Evolutionary conservation across 345 rosid genomes (phyloP).

Genomic region (Gossypioides kirkii): DNA sequence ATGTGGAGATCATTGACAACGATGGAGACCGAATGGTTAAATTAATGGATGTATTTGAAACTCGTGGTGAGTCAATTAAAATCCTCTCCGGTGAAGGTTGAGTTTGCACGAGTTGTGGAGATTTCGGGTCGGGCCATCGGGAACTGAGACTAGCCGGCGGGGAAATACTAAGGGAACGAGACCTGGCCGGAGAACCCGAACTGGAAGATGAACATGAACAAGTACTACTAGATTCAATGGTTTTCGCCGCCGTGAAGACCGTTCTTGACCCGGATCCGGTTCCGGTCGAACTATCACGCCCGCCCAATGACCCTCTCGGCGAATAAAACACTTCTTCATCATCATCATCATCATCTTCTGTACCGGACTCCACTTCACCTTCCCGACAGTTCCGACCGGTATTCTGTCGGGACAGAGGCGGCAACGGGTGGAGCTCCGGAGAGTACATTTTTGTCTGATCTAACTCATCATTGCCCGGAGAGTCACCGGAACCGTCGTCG

Average conservation of each 20-base stretch:
- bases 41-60: conserved; percentile 7
- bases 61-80: conserved; percentile 20
- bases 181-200: conserved; percentile 71
- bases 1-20: conserved; percentile 32
- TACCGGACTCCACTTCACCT: conserved; percentile 41
- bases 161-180: conserved; percentile 69
- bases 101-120: conserved; percentile 28
- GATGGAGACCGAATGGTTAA: conserved; percentile 30
- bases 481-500: conserved; percentile 28
- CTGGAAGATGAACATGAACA: conserved; percentile 62
- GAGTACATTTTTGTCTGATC: conserved; percentile 65
- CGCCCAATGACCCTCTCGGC: conserved; percentile 73
- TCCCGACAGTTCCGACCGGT: conserved; percentile 33
- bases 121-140: conserved; percentile 47
- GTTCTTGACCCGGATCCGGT: conserved; percentile 70
- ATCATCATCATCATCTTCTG: conserved; percentile 31
- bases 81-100: conserved; percentile 17
- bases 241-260: conserved; percentile 36
- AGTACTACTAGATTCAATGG: conserved; percentile 46
- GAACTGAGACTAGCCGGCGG: conserved; percentile 66
- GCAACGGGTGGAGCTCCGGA: conserved; percentile 92
- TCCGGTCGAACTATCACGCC: conserved; percentile 47
- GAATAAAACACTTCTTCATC: conserved; percentile 84
- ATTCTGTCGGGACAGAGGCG: conserved; percentile 65
- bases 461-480: conserved; percentile 20